Evolutionary conservation across 1,139 yeast species (phyloP), one percentile per base, ranked within the genome.

Genomic region (Geotrichum candidum): DNA sequence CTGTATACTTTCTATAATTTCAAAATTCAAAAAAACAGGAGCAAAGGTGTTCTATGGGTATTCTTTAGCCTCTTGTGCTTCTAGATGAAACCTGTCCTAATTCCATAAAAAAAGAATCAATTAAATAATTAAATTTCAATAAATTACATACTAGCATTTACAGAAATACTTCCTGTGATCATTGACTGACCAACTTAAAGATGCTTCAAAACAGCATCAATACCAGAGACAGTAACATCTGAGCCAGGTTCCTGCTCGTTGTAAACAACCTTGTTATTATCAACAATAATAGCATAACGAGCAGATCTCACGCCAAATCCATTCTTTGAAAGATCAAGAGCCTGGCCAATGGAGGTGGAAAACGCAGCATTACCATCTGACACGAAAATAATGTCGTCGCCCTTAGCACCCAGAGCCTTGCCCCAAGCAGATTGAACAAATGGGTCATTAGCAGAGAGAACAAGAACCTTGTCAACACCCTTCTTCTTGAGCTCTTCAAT

Each of bases 341-440:
- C 76, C 65, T 82, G 84, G 57, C 94, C 95, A 67, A 86, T 77
- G 58, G 83, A 76, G 70, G 79, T 77, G 61, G 90, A 82, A 70
- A 88, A 84, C 50, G 76, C 75, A 57, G 87, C 87, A 63, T 82
- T 82, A 54, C 89, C 84, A 73, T 91, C 97, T 66, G 87, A 79
- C 58, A 86, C 96, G 73, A 89, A 89, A 68, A 85, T 80, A 73
- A 70, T 58, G 60, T 72, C 74, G 66, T 78, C 83, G 77, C 77
- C 78, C 13, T 54, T 54, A n/a, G 45, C 57, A 48, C 84, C 84
- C 62, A 88, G 77, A 22, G 84, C 83, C 77, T 87, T 88, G 66
- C 88, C 92, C 95, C 96, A 89, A 51, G 94, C 95, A 65, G 77
- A 67, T 73, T 79, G 78, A 63, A 90, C 95, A 72, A 90, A 90